A percentile compares a stretch with the other conserved stretches of the same genome.
These are phyloP conservation scores for Ormosia emarginata DNA, from an alignment of 306 rosid genomes.

Conservation along the genomic window DNA sequence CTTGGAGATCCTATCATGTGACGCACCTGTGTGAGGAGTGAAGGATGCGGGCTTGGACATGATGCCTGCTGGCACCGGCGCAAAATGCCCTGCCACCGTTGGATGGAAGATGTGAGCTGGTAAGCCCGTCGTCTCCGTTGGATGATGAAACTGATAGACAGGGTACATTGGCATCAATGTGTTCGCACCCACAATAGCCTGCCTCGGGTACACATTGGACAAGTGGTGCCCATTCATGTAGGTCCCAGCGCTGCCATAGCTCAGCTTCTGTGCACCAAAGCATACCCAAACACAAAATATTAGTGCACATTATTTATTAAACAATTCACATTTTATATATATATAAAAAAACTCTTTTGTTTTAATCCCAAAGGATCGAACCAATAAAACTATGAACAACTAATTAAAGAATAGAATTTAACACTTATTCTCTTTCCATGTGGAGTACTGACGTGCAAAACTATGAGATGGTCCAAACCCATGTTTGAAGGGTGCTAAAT, in stretches of 20 bases:
- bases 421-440: not conserved
- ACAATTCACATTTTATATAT: not conserved
- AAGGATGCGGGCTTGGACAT: constrained; percentile 50
- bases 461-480: not conserved
- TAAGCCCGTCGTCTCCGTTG: constrained; percentile 61
- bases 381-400: not conserved
- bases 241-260: constrained; percentile 48
- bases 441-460: not conserved
- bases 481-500: not conserved
- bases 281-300: not conserved
- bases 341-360: too few relatives aligned
- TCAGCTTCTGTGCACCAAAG: constrained; percentile 45
- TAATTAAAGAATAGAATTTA: not conserved
- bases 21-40: constrained; percentile 62
- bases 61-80: constrained; percentile 16
- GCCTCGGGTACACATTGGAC: constrained; percentile 61
- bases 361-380: not conserved
- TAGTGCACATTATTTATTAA: not conserved
- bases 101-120: constrained; percentile 62
- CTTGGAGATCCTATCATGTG: constrained; percentile 10
- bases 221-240: constrained; percentile 66
- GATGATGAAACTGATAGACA: constrained; percentile 57
- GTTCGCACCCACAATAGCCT: constrained; percentile 55
- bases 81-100: constrained; percentile 37
- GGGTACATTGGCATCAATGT: constrained; percentile 84